A percentile compares a stretch with the other conserved stretches of the same genome.
phyloP scores from a whole-genome alignment of 2,329 filamentous ascomycete species.

The Aurifilum marmelostoma region DNA sequence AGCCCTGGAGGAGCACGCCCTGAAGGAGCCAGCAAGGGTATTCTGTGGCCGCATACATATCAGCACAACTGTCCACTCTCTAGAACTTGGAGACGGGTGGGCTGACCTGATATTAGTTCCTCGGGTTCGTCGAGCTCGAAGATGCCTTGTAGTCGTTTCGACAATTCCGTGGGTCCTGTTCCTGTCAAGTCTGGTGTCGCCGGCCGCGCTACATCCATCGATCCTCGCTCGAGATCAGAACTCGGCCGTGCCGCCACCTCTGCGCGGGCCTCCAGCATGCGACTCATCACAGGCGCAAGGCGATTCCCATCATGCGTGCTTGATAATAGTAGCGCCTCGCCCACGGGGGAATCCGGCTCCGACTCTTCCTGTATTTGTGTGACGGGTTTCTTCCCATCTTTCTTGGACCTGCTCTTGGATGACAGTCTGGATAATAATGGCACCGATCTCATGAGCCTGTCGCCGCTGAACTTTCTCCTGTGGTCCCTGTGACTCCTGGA shows the following conservation, averaged over 20 bases:
- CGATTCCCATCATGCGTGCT: constrained; percentile 45
- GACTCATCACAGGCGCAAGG: constrained; percentile 73
- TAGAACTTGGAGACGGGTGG: not conserved
- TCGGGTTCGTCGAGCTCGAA: constrained; percentile 83
- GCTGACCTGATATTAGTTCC: constrained; percentile 74
- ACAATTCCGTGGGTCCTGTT: constrained; percentile 60
- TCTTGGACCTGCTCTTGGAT: constrained; percentile 45
- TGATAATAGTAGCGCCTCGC: constrained; percentile 26
- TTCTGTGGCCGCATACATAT: constrained; percentile 58
- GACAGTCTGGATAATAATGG: constrained; percentile 58
- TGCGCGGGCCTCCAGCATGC: constrained; percentile 74
- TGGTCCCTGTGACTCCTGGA: constrained; percentile 46
- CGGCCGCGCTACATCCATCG: constrained; percentile 44
- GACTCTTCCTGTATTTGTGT: constrained; percentile 42
- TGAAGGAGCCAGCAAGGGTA: constrained; percentile 94
- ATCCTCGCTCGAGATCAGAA: constrained; percentile 56
- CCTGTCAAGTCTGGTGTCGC: constrained; percentile 40
- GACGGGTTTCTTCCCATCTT: constrained; percentile 45
- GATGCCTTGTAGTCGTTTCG: constrained; percentile 76
- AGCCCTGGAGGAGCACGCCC: constrained; percentile 89
- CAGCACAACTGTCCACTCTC: constrained; percentile 21
- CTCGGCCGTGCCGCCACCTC: constrained; percentile 63
- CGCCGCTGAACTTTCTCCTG: constrained; percentile 64
- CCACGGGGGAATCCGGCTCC: constrained; percentile 34
- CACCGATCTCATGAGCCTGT: constrained; percentile 68